Base-by-base conservation (phyloP, 2,329 filamentous ascomycete species). In the Falciphora oryzae region DNA sequence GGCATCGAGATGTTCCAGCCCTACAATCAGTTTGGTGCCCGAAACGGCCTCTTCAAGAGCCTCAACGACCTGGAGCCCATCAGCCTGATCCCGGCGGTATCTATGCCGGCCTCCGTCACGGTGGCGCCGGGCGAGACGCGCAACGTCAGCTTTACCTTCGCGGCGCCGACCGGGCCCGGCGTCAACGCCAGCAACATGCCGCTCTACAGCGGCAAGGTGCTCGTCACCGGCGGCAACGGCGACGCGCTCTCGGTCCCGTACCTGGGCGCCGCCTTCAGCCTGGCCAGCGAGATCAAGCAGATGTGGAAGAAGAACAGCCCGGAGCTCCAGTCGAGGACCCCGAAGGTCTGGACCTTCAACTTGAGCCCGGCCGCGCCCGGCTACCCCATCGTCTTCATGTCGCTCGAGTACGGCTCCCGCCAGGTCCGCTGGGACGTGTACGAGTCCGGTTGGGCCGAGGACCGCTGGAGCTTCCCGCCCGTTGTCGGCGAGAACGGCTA, bases 1-100 rank as follows among this genome's bases (percentile, higher is more conserved):
- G 77, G 75, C 28, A 75, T 74, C 66, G 75, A 78, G 65, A 73
- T 77, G 13, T 71, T 79, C 29, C 72, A 78, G 62, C 59, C 59
- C 4, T 27, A 35, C 59, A 61, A 61, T 10, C 18, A 35, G 18
- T 38, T 44, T 35, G 59, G 59, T 16, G 25, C 25, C 59, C 59
- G 59, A 6, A 25, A 32, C 22, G n/a, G 31, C 16, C 31, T 16
- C 8, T 35, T 61, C 22, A 61, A 61, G 27, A 4, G 22, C 22
- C 44, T 53, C 8, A 2, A 3, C 5, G 11, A 14, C 31, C 11
- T 61, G 18, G 16, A 38, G n/a, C 59, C 59, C 22, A 38, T 61
- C 59, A 27, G 14, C 59, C 29, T 61, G 4, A 31, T 61, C 28
- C 59, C 59, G 28, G 2, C 27, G 4, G 59, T 61, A 11, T 18